These are phyloP conservation scores for Ambrosia trifida DNA, from an alignment of 129 eudicot genomes.

Conservation along the genomic window DNA sequence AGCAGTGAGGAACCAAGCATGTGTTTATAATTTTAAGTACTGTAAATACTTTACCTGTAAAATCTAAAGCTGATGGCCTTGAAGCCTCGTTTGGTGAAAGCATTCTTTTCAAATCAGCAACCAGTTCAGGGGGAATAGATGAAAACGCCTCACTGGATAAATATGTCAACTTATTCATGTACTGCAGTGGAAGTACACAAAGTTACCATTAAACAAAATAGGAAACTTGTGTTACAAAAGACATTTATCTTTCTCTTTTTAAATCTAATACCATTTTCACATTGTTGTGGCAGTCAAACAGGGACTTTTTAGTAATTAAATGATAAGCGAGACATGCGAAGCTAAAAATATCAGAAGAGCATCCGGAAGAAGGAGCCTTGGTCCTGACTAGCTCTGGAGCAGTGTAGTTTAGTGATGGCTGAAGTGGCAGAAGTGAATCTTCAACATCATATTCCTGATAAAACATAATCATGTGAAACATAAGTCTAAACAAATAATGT, in stretches of 20 bases:
- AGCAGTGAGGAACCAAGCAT: not conserved
- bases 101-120: slow-evolving; percentile 85
- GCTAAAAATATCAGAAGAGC: slow-evolving; percentile 88
- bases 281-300: slow-evolving; percentile 97
- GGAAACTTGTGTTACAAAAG: slow-evolving; percentile 12
- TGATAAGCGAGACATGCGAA: slow-evolving; percentile 91
- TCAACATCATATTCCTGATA: slow-evolving; percentile 95
- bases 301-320: slow-evolving; percentile 84
- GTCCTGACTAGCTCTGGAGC: slow-evolving; percentile 93
- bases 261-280: slow-evolving; percentile 77
- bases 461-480: slow-evolving; percentile 38
- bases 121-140: slow-evolving; percentile 79
- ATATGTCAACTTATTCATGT: slow-evolving; percentile 83
- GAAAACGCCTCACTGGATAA: slow-evolving; percentile 83
- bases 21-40: slow-evolving; percentile 1
- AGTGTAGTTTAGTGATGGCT: slow-evolving; percentile 91
- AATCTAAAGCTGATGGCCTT: slow-evolving; percentile 89
- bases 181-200: slow-evolving; percentile 60
- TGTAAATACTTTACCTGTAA: slow-evolving; percentile 59
- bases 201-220: slow-evolving; percentile 30
- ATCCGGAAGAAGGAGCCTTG: slow-evolving; percentile 67
- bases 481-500: slow-evolving; percentile 16
- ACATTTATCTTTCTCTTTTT: not conserved
- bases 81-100: slow-evolving; percentile 80
- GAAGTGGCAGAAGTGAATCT: slow-evolving; percentile 92